A percentile compares a stretch with the other conserved stretches of the same genome.
phyloP scores from a whole-genome alignment of 208 protist species.

The Histomonas meleagridis region DNA sequence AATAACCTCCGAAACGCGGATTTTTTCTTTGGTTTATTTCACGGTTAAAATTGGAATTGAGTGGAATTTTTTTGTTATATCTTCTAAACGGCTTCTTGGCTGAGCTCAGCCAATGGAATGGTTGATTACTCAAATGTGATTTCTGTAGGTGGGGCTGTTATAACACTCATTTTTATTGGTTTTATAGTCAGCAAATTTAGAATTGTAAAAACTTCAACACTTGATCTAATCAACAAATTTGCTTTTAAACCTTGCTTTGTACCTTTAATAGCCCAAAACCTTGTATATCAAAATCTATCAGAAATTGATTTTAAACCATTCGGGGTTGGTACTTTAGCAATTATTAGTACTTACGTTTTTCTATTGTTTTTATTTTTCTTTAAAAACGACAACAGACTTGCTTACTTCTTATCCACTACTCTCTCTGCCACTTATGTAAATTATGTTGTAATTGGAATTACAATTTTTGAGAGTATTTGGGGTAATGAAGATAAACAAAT shows the following conservation, averaged over 20 bases:
- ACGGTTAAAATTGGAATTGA: no score
- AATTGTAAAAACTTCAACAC: not conserved
- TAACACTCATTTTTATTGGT: not conserved
- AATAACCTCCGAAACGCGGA: no score
- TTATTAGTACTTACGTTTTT: not conserved
- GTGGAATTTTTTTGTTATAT: no score
- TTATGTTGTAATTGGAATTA: not conserved
- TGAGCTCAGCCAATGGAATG: no score
- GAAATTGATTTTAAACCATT: not conserved
- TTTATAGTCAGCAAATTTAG: not conserved
- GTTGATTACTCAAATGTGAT: not conserved
- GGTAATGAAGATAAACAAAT: not conserved
- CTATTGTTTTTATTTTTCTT: not conserved
- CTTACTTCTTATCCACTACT: not conserved
- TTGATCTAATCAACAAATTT: not conserved
- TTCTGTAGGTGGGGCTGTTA: not conserved
- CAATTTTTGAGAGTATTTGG: not conserved
- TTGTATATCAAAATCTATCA: not conserved
- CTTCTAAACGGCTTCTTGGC: no score
- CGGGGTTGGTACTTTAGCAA: not conserved
- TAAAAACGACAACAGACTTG: not conserved
- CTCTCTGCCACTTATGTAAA: not conserved
- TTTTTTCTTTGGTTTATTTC: no score
- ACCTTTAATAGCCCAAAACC: not conserved
- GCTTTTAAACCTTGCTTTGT: not conserved